A percentile compares a stretch with the other conserved stretches of the same genome.
Conservation (phyloP, 106 monocot species). For the Vanilla planifolia region DNA sequence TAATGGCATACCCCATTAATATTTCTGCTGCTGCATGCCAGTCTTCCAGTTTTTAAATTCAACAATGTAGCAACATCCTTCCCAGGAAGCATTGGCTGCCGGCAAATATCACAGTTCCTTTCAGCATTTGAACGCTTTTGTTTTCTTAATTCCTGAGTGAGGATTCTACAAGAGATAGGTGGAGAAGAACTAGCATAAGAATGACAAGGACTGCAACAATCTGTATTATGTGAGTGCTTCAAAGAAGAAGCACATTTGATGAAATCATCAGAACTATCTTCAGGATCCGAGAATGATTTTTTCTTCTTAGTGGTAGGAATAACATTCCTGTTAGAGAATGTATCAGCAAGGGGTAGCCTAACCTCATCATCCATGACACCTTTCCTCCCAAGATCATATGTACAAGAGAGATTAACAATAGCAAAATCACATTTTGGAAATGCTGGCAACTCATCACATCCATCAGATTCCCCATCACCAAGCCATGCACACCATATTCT, state of each 20-base stretch:
- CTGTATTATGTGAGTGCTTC: slow-evolving; percentile 11
- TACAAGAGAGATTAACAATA: slow-evolving; percentile 56
- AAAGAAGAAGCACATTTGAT: slow-evolving; percentile 6
- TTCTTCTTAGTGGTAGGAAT: slow-evolving; percentile 34
- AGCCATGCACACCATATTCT: slow-evolving; percentile 94
- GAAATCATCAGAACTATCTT: slow-evolving; percentile 19
- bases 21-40: slow-evolving; percentile 92
- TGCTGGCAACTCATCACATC: slow-evolving; percentile 5
- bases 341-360: slow-evolving; percentile 19
- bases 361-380: slow-evolving; percentile 20
- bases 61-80: slow-evolving; percentile 80
- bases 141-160: slow-evolving; percentile 50
- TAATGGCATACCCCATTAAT: slow-evolving; percentile 50
- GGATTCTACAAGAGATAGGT: slow-evolving; percentile 19
- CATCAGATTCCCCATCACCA: slow-evolving; percentile 36
- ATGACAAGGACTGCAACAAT: neutral
- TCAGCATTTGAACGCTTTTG: slow-evolving; percentile 40
- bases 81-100: slow-evolving; percentile 55
- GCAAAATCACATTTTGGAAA: slow-evolving; percentile 54
- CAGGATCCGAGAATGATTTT: slow-evolving; percentile 56
- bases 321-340: slow-evolving; percentile 22
- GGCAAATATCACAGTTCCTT: slow-evolving; percentile 80
- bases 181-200: slow-evolving; percentile 3
- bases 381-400: slow-evolving; percentile 59
- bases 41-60: slow-evolving; percentile 65